Conservation (phyloP, 768 basidiomycete species). For the Pleurotus citrinopileatus region DNA sequence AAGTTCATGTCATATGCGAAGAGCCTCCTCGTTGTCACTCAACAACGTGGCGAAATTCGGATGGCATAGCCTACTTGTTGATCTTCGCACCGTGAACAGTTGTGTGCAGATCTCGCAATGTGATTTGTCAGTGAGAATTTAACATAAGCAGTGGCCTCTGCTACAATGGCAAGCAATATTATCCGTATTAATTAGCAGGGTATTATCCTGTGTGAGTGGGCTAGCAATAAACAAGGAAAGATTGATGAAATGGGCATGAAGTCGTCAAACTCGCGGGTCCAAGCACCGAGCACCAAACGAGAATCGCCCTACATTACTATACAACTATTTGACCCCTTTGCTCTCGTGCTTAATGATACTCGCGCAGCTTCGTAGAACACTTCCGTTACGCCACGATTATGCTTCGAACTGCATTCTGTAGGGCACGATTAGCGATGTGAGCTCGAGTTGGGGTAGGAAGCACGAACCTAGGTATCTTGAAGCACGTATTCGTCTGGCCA, state of each 20-base stretch:
- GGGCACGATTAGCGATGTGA: not conserved
- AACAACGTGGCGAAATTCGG: too few species aligned
- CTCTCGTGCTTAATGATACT: slow-evolving; percentile 72
- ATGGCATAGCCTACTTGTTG: too few species aligned
- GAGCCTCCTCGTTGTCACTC: not conserved
- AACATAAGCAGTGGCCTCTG: too few species aligned
- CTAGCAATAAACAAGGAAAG: not conserved
- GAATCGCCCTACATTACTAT: slow-evolving; percentile 56
- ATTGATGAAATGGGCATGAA: not conserved
- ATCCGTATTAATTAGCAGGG: not conserved
- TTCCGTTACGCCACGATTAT: slow-evolving; percentile 91
- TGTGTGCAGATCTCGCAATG: too few species aligned
- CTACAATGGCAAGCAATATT: not conserved
- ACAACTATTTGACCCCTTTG: slow-evolving; percentile 64
- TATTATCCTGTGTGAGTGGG: not conserved
- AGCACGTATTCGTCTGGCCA: slow-evolving; percentile 87
- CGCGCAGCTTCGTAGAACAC: slow-evolving; percentile 92
- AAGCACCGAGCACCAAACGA: too few species aligned
- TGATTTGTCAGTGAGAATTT: too few species aligned
- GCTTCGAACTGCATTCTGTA: slow-evolving; percentile 95
- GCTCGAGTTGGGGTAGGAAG: not conserved
- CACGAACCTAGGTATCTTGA: slow-evolving; percentile 85
- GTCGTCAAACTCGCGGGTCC: too few species aligned
- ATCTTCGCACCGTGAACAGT: too few species aligned
- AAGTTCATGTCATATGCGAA: not conserved